These are phyloP conservation scores for Thermochaetoides thermophila DNA, from an alignment of 495 filamentous ascomycete genomes.

Conservation along the genomic window DNA sequence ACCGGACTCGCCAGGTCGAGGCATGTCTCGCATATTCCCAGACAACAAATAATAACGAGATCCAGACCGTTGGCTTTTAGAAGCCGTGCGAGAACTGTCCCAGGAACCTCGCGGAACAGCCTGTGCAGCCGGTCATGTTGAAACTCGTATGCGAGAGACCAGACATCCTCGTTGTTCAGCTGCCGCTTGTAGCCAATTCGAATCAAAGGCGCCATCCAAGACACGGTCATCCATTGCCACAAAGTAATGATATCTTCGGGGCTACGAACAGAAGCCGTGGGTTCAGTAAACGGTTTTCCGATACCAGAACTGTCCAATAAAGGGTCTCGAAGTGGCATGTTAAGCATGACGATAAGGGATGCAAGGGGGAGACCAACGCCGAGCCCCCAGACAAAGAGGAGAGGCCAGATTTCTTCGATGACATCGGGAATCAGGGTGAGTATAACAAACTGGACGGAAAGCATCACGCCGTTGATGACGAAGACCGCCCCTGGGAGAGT, in stretches of 20 bases:
- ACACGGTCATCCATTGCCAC: slow-evolving; percentile 72
- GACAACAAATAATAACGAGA: slow-evolving; percentile 45
- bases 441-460: slow-evolving; percentile 8
- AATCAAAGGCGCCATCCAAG: slow-evolving; percentile 69
- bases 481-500: slow-evolving; percentile 13
- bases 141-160: slow-evolving; percentile 59
- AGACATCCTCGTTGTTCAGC: slow-evolving; percentile 65
- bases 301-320: slow-evolving; percentile 44
- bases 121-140: slow-evolving; percentile 58
- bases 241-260: slow-evolving; percentile 69
- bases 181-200: slow-evolving; percentile 42
- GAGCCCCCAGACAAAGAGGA: slow-evolving; percentile 1
- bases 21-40: slow-evolving; percentile 46
- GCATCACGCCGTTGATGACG: slow-evolving; percentile 8
- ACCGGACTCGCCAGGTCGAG: slow-evolving; percentile 52
- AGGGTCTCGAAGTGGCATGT: slow-evolving; percentile 59
- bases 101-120: slow-evolving; percentile 55
- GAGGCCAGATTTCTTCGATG: slow-evolving; percentile 1
- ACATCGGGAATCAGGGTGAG: slow-evolving; percentile 5
- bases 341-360: slow-evolving; percentile 38
- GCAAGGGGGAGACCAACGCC: slow-evolving; percentile 7
- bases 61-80: slow-evolving; percentile 62
- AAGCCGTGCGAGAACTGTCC: slow-evolving; percentile 53
- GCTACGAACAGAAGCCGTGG: slow-evolving; percentile 48
- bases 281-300: slow-evolving; percentile 38